These are phyloP conservation scores for Elsinoe necatrix DNA, from an alignment of 2,329 filamentous ascomycete genomes.

Conservation along the genomic window DNA sequence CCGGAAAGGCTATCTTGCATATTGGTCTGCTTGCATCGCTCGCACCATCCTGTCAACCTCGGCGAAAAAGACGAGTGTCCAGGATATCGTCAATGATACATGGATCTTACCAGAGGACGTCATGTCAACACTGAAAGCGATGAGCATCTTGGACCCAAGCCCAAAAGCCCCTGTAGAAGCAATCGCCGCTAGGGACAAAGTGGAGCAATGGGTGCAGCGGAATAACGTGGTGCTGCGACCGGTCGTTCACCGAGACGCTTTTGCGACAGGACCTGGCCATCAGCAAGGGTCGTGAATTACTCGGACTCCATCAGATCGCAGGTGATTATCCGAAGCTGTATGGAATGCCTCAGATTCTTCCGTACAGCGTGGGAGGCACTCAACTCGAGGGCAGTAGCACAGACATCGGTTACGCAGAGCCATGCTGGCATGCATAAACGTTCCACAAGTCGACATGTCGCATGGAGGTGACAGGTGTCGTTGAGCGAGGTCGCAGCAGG, in stretches of 20 bases:
- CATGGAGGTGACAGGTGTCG: conserved; percentile 5
- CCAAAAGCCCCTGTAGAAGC: conserved; percentile 44
- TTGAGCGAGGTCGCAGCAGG: neutral
- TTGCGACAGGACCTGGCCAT: conserved; percentile 39
- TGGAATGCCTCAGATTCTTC: neutral
- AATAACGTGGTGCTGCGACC: conserved; percentile 56
- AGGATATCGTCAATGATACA: conserved; percentile 65
- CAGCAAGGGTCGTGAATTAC: conserved; percentile 2
- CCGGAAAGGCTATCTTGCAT: conserved; percentile 70
- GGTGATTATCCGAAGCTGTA: neutral
- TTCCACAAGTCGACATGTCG: neutral
- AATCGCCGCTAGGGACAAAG: conserved; percentile 46
- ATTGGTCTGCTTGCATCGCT: conserved; percentile 78
- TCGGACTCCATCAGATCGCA: conserved; percentile 1
- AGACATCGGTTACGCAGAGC: neutral
- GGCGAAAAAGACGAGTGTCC: conserved; percentile 53
- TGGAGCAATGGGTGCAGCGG: conserved; percentile 58
- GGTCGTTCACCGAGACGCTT: conserved; percentile 66
- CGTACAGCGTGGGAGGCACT: neutral
- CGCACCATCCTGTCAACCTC: conserved; percentile 48
- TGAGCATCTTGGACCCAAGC: conserved; percentile 57
- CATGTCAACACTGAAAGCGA: conserved; percentile 65
- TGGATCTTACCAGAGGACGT: conserved; percentile 84
- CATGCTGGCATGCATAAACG: conserved; percentile 6
- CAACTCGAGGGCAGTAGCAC: neutral